Evolutionary conservation across 2,329 filamentous ascomycete species (phyloP), one percentile per base, ranked within the genome.

Genomic region (Aspergillus sp.): DNA sequence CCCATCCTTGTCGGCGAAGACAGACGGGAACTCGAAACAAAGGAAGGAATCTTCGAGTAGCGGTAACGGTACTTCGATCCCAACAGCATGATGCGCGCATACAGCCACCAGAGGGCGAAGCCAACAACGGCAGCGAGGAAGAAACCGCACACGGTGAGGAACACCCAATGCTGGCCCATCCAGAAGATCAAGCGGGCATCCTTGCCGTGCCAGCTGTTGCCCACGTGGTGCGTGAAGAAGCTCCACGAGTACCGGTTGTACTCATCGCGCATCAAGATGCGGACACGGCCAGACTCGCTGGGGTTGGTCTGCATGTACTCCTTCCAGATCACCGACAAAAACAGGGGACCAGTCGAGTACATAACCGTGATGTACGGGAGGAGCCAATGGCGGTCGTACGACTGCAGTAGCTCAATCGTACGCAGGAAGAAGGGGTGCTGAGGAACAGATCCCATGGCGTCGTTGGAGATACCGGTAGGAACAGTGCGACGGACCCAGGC

Each of bases 401-500:
- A 80, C 59, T 86, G 82, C n/a, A 93, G 79, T 12, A 84, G 81
- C 63, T 89, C 83, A 67, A 91, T 89, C 41, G 89, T 87, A 52
- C 83, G 81, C 54, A 87, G 80, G 80, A 92, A 92, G 79, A 91
- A 91, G 0, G 89, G 89, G 68, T 93, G 91, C 62, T 87, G 83
- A 0, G 88, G 86, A 0, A 90, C 82, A 15, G 89, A 79, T 52
- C 89, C 89, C 89, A 93, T 92, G 43, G 88, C 88, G 70, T 93
- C 90, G 79, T 93, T 93, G 66, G 88, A 90, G 67, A 93, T 91
- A 63, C 90, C 90, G 1, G 90, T 93, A 2, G 91, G 91, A 2
- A 84, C 79, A 0, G 91, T 93, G 65, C 87, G 85, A 65, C 89
- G 86, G 13, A 90, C 81, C 84, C 87, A 91, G 45, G 89, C 87